Evolutionary conservation across 225 moss, liverwort and hornwort genomes (phyloP), one percentile per base, ranked within the genome.

Genomic region (Pleurozium schreberi): DNA sequence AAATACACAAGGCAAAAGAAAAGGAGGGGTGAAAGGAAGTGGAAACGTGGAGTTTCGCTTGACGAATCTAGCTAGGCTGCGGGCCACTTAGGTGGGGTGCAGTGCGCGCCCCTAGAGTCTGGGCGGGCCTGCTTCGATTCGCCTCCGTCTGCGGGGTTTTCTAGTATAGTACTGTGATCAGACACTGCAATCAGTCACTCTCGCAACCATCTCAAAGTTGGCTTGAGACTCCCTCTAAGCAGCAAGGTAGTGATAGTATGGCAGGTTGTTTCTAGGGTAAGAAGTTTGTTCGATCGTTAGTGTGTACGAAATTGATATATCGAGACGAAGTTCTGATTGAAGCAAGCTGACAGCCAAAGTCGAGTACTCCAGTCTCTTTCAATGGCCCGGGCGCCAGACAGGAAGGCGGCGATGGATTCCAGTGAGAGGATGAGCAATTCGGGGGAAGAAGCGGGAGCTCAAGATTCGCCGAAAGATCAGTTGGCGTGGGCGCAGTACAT

Each of bases 401-500:
- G n/a, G n/a, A 88, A 74, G 79, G 83, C 52, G 75, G n/a, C 52
- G 75, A 90, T 87, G 63, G 92, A 90, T 63, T 40, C 66, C 8
- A 64, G 81, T 49, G 90, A 87, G 84, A 87, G 69, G 87, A 83
- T 92, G 61, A 90, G 38, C 59, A 64, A 90, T 79, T 71, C 75
- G 43, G 40, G 68, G 19, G 87, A 90, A 26, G 84, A 73, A 12
- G 33, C 8, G 42, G 65, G 36, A 50, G 50, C 62, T 60, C 80
- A 59, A 80, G 89, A 89, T 42, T 92, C 87, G 55, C 68, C 90
- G 20, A 90, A 58, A 49, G 93, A 93, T 55, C 91, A 90, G 66
- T 69, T 88, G 31, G 76, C 81, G 1, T 93, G 93, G 93, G 88
- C 93, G 26, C 91, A 91, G 77, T 85, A 75, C 22, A 16, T 91